Conservation (phyloP, 2,329 filamentous ascomycete genomes). For the Colletotrichum musae region DNA sequence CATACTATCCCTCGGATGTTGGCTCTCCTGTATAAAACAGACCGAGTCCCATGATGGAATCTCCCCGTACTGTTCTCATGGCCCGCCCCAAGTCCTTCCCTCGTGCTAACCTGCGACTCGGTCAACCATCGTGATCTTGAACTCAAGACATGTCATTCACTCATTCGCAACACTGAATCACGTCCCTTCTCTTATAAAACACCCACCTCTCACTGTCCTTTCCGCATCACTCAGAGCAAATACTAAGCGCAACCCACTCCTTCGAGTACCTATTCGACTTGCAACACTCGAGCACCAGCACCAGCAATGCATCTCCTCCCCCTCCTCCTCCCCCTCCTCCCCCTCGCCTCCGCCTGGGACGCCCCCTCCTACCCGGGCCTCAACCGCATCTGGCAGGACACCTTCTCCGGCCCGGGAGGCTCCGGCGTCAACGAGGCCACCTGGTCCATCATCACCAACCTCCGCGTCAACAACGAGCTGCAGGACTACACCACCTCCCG, state of each 20-base stretch:
- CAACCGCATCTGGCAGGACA: constrained; percentile 58
- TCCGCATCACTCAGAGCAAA: neutral
- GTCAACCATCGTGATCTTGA: constrained; percentile 35
- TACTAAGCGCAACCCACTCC: neutral
- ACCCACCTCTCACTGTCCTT: neutral
- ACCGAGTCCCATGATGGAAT: constrained; percentile 31
- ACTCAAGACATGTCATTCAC: constrained; percentile 36
- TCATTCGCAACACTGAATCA: neutral
- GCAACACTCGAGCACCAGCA: constrained; percentile 10
- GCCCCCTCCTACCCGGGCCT: constrained; percentile 58
- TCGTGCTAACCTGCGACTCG: constrained; percentile 12
- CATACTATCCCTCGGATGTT: neutral
- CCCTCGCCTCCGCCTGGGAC: constrained; percentile 53
- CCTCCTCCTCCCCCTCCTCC: constrained; percentile 21
- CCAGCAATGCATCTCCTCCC: constrained; percentile 29
- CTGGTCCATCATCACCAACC: constrained; percentile 63
- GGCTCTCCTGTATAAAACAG: constrained; percentile 17
- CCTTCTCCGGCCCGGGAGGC: constrained; percentile 56
- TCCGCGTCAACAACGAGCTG: constrained; percentile 64
- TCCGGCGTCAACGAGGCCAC: constrained; percentile 47
- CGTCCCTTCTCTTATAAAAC: constrained; percentile 22
- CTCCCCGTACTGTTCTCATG: constrained; percentile 28
- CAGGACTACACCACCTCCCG: constrained; percentile 62
- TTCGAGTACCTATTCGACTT: neutral
- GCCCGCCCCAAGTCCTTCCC: neutral